Evolutionary conservation across 192 early-diverging fungal species (phyloP).

Genomic region (Backusella westeae): DNA sequence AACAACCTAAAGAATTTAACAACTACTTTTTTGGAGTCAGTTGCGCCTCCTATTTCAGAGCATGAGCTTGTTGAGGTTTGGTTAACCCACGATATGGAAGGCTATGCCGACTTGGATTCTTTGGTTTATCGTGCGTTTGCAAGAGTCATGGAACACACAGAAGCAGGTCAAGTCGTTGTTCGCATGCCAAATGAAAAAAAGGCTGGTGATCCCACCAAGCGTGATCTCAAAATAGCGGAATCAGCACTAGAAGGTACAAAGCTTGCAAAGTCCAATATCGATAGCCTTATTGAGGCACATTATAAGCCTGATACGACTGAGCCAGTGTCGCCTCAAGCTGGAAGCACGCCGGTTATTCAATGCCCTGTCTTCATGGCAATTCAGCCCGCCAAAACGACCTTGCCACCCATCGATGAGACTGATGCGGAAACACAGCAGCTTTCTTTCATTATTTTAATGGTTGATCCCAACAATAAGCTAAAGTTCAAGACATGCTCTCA

Average conservation of each 20-base stretch:
- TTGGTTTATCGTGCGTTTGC: slow-evolving; percentile 51
- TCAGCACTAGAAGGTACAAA: slow-evolving; percentile 49
- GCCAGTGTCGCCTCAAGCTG: slow-evolving; percentile 1
- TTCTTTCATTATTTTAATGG: slow-evolving; percentile 42
- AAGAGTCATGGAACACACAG: slow-evolving; percentile 57
- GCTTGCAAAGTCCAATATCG: slow-evolving; percentile 55
- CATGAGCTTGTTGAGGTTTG: slow-evolving; percentile 60
- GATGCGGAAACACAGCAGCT: slow-evolving; percentile 23
- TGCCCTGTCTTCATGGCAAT: slow-evolving; percentile 60
- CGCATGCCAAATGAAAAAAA: slow-evolving; percentile 32
- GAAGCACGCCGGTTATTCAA: slow-evolving; percentile 35
- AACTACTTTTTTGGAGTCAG: slow-evolving; percentile 48
- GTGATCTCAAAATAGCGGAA: slow-evolving; percentile 55
- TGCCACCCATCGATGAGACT: slow-evolving; percentile 34
- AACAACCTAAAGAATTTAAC: slow-evolving; percentile 46
- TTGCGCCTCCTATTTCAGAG: slow-evolving; percentile 57
- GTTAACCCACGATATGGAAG: slow-evolving; percentile 54
- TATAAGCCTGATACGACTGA: slow-evolving; percentile 29
- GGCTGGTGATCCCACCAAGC: slow-evolving; percentile 10
- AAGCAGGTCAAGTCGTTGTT: slow-evolving; percentile 55
- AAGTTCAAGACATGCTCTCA: slow-evolving; percentile 52
- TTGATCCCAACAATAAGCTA: slow-evolving; percentile 52
- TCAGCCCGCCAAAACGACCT: slow-evolving; percentile 42
- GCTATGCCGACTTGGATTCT: slow-evolving; percentile 47
- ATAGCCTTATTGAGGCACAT: slow-evolving; percentile 50